Evolutionary conservation across 768 basidiomycete genomes (phyloP), one percentile per base, ranked within the genome.

Genomic region (Lentinula lateritia): DNA sequence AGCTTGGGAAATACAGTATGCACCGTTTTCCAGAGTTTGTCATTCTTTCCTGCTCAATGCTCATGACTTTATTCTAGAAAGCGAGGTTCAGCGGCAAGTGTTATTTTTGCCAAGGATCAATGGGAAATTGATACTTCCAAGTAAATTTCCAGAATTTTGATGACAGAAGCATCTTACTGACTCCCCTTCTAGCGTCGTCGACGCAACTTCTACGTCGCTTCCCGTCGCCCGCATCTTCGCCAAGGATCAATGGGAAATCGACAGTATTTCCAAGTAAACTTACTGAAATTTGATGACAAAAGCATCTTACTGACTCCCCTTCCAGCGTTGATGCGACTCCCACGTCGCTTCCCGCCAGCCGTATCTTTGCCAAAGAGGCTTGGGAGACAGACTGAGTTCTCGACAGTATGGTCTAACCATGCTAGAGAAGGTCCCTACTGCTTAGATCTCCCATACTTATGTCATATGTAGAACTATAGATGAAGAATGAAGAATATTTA

Each of bases 51-150:
- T 9, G 3, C 16, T 36, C 5, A 6, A 12, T 58, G 23, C 32
- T 35, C 32, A 39, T 6, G 1, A n/a, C 43, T 0, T 58, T 18
- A 6, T 36, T 48, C 28, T 28, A 58, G 56, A 15, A 58, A 58
- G 46, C 42, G 56, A 32, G 56, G 46, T 55, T 9, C 46, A 23
- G 16, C 18, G 16, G 23, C 12, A 23, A 48, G 46, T 39, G 23
- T 42, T 5, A 46, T 65, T 41, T 66, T 66, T 42, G 66, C 66
- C 5, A 53, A 65, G 32, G 50, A 42, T n/a, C 62, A 66, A 46
- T 66, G 63, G 66, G 66, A 64, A 38, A 60, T 54, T 3, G 32
- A 45, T 7, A 45, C 43, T 6, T 5, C 6, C 28, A 28, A 39
- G 46, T 48, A 48, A 48, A 23, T 48, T 9, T 48, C 46, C 20